Conservation (phyloP, 352 stramenopile species). For the Phytophthora cactorum region DNA sequence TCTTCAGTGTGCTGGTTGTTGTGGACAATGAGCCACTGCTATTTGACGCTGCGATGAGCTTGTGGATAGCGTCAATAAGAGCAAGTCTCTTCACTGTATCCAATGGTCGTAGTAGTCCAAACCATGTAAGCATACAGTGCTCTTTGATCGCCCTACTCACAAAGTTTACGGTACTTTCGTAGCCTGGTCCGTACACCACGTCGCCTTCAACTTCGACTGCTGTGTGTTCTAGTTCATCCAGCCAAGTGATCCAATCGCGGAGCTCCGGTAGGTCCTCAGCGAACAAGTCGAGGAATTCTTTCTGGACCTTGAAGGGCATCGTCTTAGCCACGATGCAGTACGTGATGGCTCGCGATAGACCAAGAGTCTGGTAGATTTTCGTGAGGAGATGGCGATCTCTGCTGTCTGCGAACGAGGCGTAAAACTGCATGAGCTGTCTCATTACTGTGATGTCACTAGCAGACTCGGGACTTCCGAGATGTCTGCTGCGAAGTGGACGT, state of each 20-base stretch:
- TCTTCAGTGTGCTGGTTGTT: constrained; percentile 45
- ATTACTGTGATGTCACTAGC: constrained; percentile 15
- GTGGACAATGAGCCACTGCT: constrained; percentile 7
- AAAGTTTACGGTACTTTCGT: constrained; percentile 43
- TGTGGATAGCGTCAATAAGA: constrained; percentile 37
- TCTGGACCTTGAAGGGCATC: constrained; percentile 53
- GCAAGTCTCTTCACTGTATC: constrained; percentile 32
- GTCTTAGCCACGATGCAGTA: constrained; percentile 50
- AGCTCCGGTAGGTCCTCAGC: constrained; percentile 47
- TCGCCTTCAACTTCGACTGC: neutral
- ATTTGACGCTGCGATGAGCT: constrained; percentile 24
- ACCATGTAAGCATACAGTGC: constrained; percentile 53
- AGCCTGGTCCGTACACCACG: constrained; percentile 10
- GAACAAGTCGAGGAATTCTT: constrained; percentile 67
- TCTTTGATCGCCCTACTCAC: constrained; percentile 50
- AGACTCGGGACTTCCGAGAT: constrained; percentile 18
- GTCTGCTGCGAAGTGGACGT: constrained; percentile 26
- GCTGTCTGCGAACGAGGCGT: constrained; percentile 48
- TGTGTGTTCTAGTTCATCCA: constrained; percentile 34
- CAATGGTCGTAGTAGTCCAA: constrained; percentile 48
- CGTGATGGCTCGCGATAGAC: constrained; percentile 31
- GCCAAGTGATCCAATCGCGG: constrained; percentile 59
- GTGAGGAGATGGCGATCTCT: constrained; percentile 52
- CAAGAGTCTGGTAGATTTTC: constrained; percentile 64
- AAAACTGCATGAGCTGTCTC: constrained; percentile 46